Evolutionary conservation across 116 monocot genomes (phyloP).

Genomic region (Iris pallida): DNA sequence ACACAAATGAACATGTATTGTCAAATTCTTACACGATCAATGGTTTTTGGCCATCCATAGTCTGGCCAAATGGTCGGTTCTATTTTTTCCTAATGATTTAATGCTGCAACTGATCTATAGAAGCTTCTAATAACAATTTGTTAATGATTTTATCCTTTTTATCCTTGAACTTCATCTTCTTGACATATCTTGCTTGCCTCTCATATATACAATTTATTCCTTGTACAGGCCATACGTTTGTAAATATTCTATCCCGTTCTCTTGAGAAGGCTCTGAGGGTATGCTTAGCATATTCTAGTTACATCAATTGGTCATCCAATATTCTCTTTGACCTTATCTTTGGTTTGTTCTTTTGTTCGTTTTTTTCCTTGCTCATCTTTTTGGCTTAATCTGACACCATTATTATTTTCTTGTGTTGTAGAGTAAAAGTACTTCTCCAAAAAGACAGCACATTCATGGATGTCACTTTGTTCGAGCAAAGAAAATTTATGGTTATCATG

Average conservation of each 20-base stretch:
- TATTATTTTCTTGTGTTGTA: slow-evolving; percentile 7
- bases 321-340: background rate
- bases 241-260: slow-evolving; percentile 43
- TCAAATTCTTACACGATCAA: no score
- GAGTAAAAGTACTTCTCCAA: slow-evolving; percentile 36
- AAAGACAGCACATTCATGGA: slow-evolving; percentile 78
- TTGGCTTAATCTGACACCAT: background rate
- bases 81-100: no score
- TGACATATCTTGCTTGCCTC: background rate
- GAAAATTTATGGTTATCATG: slow-evolving; percentile 81
- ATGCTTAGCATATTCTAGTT: slow-evolving; percentile 8
- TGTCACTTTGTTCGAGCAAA: slow-evolving; percentile 81
- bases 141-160: no score
- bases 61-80: no score
- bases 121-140: no score
- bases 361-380: background rate
- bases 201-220: background rate
- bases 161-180: background rate
- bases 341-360: background rate
- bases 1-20: no score
- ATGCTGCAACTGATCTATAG: no score
- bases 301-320: background rate
- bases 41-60: no score
- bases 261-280: slow-evolving; percentile 77
- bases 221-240: slow-evolving; percentile 45